Evolutionary conservation across 768 basidiomycete genomes (phyloP), one percentile per base, ranked within the genome.

Genomic region (Strobilomyces dryophilus): DNA sequence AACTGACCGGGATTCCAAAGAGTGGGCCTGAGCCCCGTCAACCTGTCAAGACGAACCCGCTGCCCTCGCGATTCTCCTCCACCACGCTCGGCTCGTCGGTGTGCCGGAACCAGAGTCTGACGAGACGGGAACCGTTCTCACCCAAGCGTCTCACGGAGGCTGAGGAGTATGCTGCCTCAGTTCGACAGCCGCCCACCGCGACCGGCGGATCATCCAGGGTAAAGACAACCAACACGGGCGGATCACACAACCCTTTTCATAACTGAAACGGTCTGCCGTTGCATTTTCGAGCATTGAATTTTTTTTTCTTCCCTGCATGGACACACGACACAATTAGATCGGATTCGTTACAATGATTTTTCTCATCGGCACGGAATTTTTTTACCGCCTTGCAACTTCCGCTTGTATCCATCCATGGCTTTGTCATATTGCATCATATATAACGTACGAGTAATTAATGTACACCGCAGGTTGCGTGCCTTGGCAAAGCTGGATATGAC

Each of bases 21-120:
- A 73, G 72, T 26, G 79, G 74, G 39, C 83, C 89, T 7, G 85
- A 89, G 61, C 81, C 87, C n/a, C 78, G 87, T n/a, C 79, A 84
- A 67, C 86, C 88, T 18, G 75, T 88, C 57, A 79, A 77, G 70
- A 73, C 68, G 37, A 71, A 76, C 29, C 64, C 73, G 32, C 60
- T 76, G 52, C 63, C 72, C 7, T 77, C 79, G 54, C 71, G 79
- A 49, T 78, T 79, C 63, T 84, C 81, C 21, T 66, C 69, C 27
- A 76, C 75, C 45, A 79, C 77, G 32, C 58, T 69, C 45, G 71
- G 71, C 39, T 77, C 74, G 35, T 74, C 72, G 20, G 52, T 64
- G 53, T 58, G 57, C 56, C 66, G 67, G 61, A 61, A 58, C 60
- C 68, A 43, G 55, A 74, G 48, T 62, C 57, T 57, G 52, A 65